Evolutionary conservation across 768 basidiomycete genomes (phyloP), one percentile per base, ranked within the genome.

Genomic region (Suillus sp.): DNA sequence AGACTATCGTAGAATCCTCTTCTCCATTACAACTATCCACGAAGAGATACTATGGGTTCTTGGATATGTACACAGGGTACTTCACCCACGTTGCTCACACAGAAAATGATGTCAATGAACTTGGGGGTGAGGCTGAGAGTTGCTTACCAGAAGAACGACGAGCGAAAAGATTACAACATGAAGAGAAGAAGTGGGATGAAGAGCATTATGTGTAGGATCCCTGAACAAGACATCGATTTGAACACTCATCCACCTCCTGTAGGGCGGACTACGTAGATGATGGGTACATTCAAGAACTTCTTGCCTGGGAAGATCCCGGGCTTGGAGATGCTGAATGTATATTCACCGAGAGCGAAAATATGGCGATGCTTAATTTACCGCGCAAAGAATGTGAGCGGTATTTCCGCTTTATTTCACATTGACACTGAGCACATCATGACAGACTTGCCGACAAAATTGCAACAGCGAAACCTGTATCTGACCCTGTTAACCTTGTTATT

Each of bases 201-300:
- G 92, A 93, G 68, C 80, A 94, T 76, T 95, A 94, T 72, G 88
- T 93, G 93, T 93, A 74, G 60, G 74, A 75, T 38, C 25, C 14
- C 85, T 61, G 51, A 38, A 51, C 59, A 40, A 58, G 51, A 5
- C 59, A 13, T 47, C 40, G 27, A 40, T 25, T n/a, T 56, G 10
- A 11, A 38, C 51, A 25, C 47, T 53, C 64, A 54, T 48, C 67
- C 27, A 65, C 48, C 32, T 54, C n/a, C 51, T 42, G 18, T 65
- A 95, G 93, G 82, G 92, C 92, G 3, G 93, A 95, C 73, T 93
- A 82, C 67, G 86, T 83, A 57, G 91, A 94, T 60, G 86, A 90
- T 66, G 88, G 86, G 62, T 84, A 87, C 72, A 91, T 95, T 59
- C 82, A 83, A 69, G 90, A 90, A 55, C 78, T 93, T 27, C 71